Percentiles rank a stretch among this genome's conserved stretches.
Evolutionary conservation across 495 filamentous ascomycete genomes (phyloP).

Genomic region (Filosporella fistucella): DNA sequence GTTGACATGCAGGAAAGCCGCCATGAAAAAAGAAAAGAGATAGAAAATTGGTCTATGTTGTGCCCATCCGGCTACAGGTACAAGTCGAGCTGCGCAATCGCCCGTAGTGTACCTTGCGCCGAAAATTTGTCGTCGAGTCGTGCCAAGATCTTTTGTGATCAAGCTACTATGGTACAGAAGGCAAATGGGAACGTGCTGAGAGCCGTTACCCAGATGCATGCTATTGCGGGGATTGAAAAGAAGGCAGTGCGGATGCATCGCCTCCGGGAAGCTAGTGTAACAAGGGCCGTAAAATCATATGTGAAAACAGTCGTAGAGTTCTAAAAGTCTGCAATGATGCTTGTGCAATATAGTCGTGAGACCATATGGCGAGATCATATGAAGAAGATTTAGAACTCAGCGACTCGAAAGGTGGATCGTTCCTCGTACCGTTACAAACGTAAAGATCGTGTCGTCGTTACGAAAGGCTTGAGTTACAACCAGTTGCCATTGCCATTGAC

Average conservation of each 20-base stretch:
- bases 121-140: conserved; percentile 13
- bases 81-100: conserved; percentile 24
- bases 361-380: no score
- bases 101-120: conserved; percentile 24
- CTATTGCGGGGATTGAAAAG: conserved; percentile 15
- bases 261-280: conserved; percentile 24
- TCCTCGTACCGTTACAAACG: conserved; percentile 29
- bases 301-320: conserved; percentile 24
- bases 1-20: conserved; percentile 17
- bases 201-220: conserved; percentile 17
- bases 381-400: no score
- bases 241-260: conserved; percentile 8
- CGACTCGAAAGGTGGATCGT: conserved; percentile 23
- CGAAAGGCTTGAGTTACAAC: conserved; percentile 15
- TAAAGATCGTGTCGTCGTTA: conserved; percentile 26
- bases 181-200: conserved; percentile 13
- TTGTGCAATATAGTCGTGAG: no score
- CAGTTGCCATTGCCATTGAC: conserved; percentile 21
- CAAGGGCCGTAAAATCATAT: conserved; percentile 28
- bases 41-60: conserved; percentile 16
- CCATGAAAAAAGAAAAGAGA: conserved; percentile 7
- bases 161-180: conserved; percentile 23
- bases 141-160: conserved; percentile 24
- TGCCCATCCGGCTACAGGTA: conserved; percentile 23
- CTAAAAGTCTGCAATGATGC: conserved; percentile 1